Evolutionary conservation across 148 eudicot genomes (phyloP).

Genomic region (Camellia lanceoleosa): DNA sequence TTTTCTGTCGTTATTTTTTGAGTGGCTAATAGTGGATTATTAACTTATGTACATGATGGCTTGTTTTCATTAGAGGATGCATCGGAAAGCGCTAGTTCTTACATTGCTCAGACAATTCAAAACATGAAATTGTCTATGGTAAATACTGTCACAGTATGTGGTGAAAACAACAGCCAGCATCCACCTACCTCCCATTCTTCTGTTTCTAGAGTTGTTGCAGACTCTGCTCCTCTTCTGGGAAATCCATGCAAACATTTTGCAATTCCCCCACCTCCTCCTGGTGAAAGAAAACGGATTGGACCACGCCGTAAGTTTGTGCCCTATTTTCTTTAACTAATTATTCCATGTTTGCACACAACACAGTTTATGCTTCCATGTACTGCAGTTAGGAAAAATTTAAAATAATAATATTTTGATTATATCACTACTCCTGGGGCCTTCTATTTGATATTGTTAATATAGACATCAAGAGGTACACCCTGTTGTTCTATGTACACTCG

Average conservation of each 20-base stretch:
- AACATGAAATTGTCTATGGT: slow-evolving; percentile 10
- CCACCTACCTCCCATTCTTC: slow-evolving; percentile 21
- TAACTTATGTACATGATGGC: slow-evolving; percentile 16
- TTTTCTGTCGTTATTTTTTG: not conserved
- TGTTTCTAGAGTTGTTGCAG: slow-evolving; percentile 10
- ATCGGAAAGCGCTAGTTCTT: slow-evolving; percentile 30
- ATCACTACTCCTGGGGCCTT: not conserved
- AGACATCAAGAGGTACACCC: not conserved
- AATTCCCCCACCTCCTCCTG: slow-evolving; percentile 77
- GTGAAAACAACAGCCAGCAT: slow-evolving; percentile 15
- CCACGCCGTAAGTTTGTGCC: slow-evolving; percentile 76
- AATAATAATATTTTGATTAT: not conserved
- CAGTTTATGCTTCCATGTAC: not conserved
- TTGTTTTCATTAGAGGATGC: slow-evolving; percentile 32
- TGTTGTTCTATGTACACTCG: not conserved
- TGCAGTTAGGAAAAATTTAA: not conserved
- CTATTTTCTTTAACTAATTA: slow-evolving; percentile 5
- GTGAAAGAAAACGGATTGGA: slow-evolving; percentile 56
- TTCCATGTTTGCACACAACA: not conserved
- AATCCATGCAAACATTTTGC: slow-evolving; percentile 56
- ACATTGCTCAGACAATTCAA: slow-evolving; percentile 26
- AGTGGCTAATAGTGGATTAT: not conserved
- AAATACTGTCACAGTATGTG: slow-evolving; percentile 25
- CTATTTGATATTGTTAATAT: not conserved
- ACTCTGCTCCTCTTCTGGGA: slow-evolving; percentile 19